Evolutionary conservation across 306 rosid genomes (phyloP).

Genomic region (Fagus sylvatica): DNA sequence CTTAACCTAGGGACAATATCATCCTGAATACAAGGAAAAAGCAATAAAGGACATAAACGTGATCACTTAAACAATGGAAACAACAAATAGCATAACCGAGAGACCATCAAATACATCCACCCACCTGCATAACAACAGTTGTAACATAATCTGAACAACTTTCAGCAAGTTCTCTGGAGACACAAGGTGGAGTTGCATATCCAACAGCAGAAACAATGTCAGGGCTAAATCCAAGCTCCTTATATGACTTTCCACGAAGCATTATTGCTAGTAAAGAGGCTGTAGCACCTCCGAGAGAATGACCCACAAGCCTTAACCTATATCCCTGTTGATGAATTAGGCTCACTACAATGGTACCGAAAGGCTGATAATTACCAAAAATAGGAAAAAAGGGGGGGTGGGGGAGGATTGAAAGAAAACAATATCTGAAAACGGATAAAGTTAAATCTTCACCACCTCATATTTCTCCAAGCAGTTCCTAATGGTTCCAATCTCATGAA

Average conservation of each 20-base stretch:
- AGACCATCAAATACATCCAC: conserved; percentile 24
- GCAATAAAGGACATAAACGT: conserved; percentile 22
- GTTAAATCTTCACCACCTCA: conserved; percentile 52
- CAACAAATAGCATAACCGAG: conserved; percentile 13
- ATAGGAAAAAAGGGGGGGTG: not conserved
- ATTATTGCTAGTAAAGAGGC: conserved; percentile 89
- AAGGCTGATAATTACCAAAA: not conserved
- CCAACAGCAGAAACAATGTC: conserved; percentile 84
- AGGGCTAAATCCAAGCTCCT: conserved; percentile 89
- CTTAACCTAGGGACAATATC: conserved; percentile 84
- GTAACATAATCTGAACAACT: conserved; percentile 78
- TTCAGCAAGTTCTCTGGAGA: conserved; percentile 84
- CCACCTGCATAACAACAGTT: conserved; percentile 92
- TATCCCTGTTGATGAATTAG: conserved; percentile 82
- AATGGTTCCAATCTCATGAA: conserved; percentile 65
- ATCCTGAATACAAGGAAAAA: conserved; percentile 57
- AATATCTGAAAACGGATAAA: conserved; percentile 16
- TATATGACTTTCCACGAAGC: conserved; percentile 68
- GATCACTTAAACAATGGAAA: conserved; percentile 22
- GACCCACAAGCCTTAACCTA: conserved; percentile 93
- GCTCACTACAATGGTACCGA: conserved; percentile 27
- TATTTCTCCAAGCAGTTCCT: conserved; percentile 69
- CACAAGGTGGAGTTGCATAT: conserved; percentile 87
- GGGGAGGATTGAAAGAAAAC: conserved; percentile 16
- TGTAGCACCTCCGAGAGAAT: conserved; percentile 96